Evolutionary conservation across 495 filamentous ascomycete genomes (phyloP), one percentile per base, ranked within the genome.

Genomic region (Emericellopsis terricola): DNA sequence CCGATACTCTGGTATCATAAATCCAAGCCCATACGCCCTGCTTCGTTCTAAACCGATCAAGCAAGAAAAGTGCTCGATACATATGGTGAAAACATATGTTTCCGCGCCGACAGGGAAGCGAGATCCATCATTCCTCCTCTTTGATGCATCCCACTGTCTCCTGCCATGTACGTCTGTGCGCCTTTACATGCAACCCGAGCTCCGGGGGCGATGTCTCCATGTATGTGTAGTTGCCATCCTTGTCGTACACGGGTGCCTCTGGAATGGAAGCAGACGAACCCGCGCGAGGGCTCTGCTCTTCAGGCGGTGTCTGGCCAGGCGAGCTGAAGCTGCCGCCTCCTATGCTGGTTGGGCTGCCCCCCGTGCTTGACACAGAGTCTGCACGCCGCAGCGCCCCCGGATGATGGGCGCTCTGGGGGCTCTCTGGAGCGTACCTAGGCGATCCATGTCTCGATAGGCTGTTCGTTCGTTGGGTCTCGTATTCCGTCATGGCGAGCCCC

Each of bases 361-460:
- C 21, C n/a, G 23, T 21, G 33, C 33, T 35, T 17, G 33, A 35
- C n/a, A 35, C 23, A 26, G 23, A 26, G 6, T 26, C 23, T 26
- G 23, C 23, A 26, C 6, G 23, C 11, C 23, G 23, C 11, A 6
- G 23, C 23, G 23, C 23, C 11, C 23, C n/a, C n/a, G n/a, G n/a
- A n/a, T n/a, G n/a, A n/a, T n/a, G n/a, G n/a, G n/a, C n/a, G n/a
- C n/a, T n/a, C n/a, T n/a, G n/a, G n/a, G n/a, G n/a, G n/a, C n/a
- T n/a, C n/a, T n/a, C n/a, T n/a, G n/a, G n/a, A n/a, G n/a, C n/a
- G n/a, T n/a, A n/a, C n/a, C n/a, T n/a, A n/a, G n/a, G n/a, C n/a
- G n/a, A n/a, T n/a, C n/a, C n/a, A n/a, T n/a, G n/a, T n/a, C n/a
- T n/a, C n/a, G n/a, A n/a, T n/a, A n/a, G n/a, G n/a, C n/a, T n/a